These are phyloP conservation scores for Colletotrichum plurivorum DNA, from an alignment of 2,329 filamentous ascomycete genomes.

Conservation along the genomic window DNA sequence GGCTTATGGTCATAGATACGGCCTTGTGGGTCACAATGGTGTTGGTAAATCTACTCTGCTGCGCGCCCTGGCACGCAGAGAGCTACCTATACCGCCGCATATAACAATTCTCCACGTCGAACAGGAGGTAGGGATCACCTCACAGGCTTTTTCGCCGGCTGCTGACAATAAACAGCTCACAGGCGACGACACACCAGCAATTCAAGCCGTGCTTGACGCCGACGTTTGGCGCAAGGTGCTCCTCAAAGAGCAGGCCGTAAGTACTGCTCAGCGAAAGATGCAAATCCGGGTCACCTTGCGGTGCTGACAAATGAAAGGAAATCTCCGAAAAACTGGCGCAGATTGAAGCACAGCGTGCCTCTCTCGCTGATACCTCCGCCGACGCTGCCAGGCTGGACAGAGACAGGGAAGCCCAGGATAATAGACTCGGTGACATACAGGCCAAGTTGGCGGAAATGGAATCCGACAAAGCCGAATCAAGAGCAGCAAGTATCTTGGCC, in stretches of 20 bases:
- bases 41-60: conserved; percentile 97
- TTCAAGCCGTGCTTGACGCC: conserved; percentile 96
- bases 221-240: conserved; percentile 99
- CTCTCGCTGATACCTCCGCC: conserved; percentile 90
- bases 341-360: conserved; percentile 82
- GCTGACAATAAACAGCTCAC: conserved; percentile 72
- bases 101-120: conserved; percentile 99
- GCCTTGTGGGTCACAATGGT: conserved; percentile 99
- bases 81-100: conserved; percentile 94
- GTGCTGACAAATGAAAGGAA: conserved; percentile 68
- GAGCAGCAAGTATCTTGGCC: conserved; percentile 95
- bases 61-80: conserved; percentile 90
- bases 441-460: conserved; percentile 97
- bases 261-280: conserved; percentile 47
- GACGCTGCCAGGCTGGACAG: conserved; percentile 89
- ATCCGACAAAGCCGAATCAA: conserved; percentile 96
- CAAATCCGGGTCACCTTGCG: conserved; percentile 26
- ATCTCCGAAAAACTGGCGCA: conserved; percentile 81
- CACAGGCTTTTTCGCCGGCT: not conserved
- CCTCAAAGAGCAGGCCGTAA: conserved; percentile 86
- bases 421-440: conserved; percentile 92
- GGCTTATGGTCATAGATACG: conserved; percentile 93
- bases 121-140: conserved; percentile 78
- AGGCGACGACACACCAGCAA: conserved; percentile 93
- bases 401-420: conserved; percentile 91